phyloP scores from a whole-genome alignment of 202 grass and related monocot species.

The Schoenoplectus tabernaemontani region DNA sequence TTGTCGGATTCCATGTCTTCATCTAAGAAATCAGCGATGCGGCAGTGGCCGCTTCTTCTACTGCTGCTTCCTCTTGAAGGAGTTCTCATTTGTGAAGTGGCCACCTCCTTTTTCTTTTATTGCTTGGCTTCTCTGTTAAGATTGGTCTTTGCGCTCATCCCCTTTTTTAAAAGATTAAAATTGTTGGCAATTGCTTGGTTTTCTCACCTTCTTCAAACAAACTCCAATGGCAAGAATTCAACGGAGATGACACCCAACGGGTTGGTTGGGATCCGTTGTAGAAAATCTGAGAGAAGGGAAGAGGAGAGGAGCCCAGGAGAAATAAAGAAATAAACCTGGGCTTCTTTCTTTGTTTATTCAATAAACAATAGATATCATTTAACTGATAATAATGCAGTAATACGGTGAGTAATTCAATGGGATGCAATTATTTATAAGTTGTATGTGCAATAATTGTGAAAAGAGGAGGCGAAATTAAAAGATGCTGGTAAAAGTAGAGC shows the following conservation, averaged over 20 bases:
- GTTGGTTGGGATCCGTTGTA: slow-evolving; percentile 34
- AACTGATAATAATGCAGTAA: slow-evolving; percentile 2
- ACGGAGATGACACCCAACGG: slow-evolving; percentile 20
- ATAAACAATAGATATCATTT: neutral
- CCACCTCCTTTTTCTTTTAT: slow-evolving; percentile 3
- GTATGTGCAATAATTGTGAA: slow-evolving; percentile 7
- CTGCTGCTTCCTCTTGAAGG: slow-evolving; percentile 51
- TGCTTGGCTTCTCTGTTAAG: slow-evolving; percentile 2
- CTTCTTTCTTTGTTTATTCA: neutral
- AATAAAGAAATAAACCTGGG: slow-evolving; percentile 5
- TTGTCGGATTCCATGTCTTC: slow-evolving; percentile 77
- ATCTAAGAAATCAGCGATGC: slow-evolving; percentile 63
- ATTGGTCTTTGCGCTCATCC: neutral
- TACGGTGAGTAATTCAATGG: slow-evolving; percentile 8
- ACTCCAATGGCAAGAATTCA: slow-evolving; percentile 21
- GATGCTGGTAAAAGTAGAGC: slow-evolving; percentile 16
- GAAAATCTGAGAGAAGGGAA: slow-evolving; percentile 20
- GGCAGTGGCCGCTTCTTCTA: slow-evolving; percentile 46
- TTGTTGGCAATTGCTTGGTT: slow-evolving; percentile 6
- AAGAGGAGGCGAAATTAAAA: neutral
- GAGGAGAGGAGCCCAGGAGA: neutral
- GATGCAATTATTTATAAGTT: slow-evolving; percentile 9
- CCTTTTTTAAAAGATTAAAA: neutral
- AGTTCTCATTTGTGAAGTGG: slow-evolving; percentile 40
- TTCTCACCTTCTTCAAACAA: slow-evolving; percentile 32